Evolutionary conservation across 495 filamentous ascomycete genomes (phyloP), one percentile per base, ranked within the genome.

Genomic region (Penicillium nucicola): DNA sequence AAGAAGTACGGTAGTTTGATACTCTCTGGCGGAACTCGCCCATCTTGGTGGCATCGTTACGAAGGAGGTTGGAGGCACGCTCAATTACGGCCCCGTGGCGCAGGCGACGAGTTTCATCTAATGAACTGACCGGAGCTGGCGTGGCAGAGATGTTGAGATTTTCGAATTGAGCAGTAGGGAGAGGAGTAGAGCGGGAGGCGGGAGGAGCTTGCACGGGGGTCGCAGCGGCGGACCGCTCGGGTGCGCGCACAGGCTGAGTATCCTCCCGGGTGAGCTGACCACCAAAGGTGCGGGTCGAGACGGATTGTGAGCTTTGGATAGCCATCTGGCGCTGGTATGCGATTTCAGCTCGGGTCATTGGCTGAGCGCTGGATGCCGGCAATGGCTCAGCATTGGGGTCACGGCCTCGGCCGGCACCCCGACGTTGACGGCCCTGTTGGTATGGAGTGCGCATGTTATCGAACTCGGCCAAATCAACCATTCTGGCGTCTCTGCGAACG

Each of bases 301-400:
- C 81, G 0, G 89, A 86, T 61, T 93, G 92, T 1, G 88, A 83
- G 52, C 82, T 90, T 54, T 92, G 90, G 34, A 98, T 87, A 3
- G 90, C 92, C 81, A 95, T 84, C 52, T 95, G 90, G 36, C 95
- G 78, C 58, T 97, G 92, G 62, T 91, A 96, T 28, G 95, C 95
- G 22, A 96, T 71, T 65, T 98, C 89, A 55, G 92, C 93, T 69
- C 93, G 73, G 52, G 84, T 76, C 67, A 97, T 64, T 9, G 91
- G 88, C 49, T 93, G 90, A 0, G 89, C 89, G 34, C 86, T 89
- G 23, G 88, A 89, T 7, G 77, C 70, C 8, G 90, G 89, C 13
- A 92, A 63, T 19, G 89, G 73, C 46, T 97, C 92, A 1, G 88
- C 76, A 62, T 92, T 93, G 5, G 85, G 85, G 65, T 88, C 83